Conservation (phyloP, 306 rosid genomes). For the Pyrus betulifolia region DNA sequence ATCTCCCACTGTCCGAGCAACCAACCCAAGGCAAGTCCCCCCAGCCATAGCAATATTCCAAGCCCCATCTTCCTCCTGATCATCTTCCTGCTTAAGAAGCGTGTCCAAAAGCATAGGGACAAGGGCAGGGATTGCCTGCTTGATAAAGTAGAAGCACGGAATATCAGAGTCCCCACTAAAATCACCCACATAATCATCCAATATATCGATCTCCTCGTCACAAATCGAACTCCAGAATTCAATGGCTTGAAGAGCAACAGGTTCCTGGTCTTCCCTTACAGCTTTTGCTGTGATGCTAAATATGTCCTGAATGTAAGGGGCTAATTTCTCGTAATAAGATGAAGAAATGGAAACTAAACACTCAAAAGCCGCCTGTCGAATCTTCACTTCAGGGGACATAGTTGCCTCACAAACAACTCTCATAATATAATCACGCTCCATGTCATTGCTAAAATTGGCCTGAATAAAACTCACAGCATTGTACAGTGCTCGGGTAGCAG, state of each 20-base stretch:
- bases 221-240: conserved; percentile 95
- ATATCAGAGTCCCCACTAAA: conserved; percentile 60
- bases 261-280: conserved; percentile 73
- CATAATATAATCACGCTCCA: conserved; percentile 90
- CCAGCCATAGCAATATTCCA: conserved; percentile 99
- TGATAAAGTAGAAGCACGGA: conserved; percentile 80
- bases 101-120: conserved; percentile 83
- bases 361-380: conserved; percentile 82
- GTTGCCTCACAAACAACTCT: conserved; percentile 90
- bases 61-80: conserved; percentile 95
- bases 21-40: conserved; percentile 88
- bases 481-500: conserved; percentile 73
- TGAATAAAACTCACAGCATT: conserved; percentile 83
- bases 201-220: conserved; percentile 82
- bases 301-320: conserved; percentile 76
- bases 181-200: conserved; percentile 65
- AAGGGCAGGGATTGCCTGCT: conserved; percentile 87
- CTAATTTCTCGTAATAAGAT: conserved; percentile 62
- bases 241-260: conserved; percentile 92
- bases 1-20: conserved; percentile 85
- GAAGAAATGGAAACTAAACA: conserved; percentile 87
- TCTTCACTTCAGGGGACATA: conserved; percentile 61
- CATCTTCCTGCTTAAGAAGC: conserved; percentile 90
- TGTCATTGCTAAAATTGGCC: conserved; percentile 79
- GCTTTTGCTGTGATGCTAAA: conserved; percentile 76